Base-by-base conservation (phyloP, 805 yeast genomes). In the Ogataea ganodermae region DNA sequence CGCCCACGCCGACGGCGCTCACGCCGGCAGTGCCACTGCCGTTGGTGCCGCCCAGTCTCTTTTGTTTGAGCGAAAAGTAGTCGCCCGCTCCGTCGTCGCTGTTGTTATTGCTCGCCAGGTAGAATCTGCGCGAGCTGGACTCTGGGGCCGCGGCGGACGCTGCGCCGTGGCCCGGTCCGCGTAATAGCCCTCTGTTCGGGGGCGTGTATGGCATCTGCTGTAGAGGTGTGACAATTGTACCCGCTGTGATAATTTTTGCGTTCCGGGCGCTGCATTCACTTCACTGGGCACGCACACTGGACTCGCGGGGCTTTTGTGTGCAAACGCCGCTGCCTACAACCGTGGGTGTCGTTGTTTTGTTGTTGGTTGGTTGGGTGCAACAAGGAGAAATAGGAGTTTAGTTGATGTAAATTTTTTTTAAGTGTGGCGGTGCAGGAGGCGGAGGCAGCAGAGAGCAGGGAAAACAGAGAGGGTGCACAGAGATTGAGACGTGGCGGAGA, bases 141-240 rank as follows among this genome's bases (percentile, higher is more conserved):
- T 50, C 45, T 16, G 52, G 24, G 5, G 33, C 17, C 33, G 16
- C n/a, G 8, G 33, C 49, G 44, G 24, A 13, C 16, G 12, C 20
- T 41, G 22, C 22, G 41, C 48, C 23, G 30, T 39, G 8, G 42
- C 30, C 36, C 10, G 36, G 9, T 3, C 21, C 17, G 30, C 40
- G 30, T 26, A 36, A 16, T 12, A 22, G 27, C 20, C 37, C 42
- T 32, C 63, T 50, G 20, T 45, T 47, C 8, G 65, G 65, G 7
- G 65, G 62, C n/a, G 58, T 57, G 50, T 61, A 61, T 1, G 65
- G 65, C 65, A 61, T 61, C 20, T 32, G 32, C 16, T 14, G 26
- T 24, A 8, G 23, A 38, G 42, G 13, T 27, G 12, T 27, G 20
- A 24, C 27, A 38, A 38, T 20, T 26, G 32, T 38, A 38, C 45